Base-by-base conservation (phyloP, 2,329 filamentous ascomycete species). In the Pseudocercospora cruenta region DNA sequence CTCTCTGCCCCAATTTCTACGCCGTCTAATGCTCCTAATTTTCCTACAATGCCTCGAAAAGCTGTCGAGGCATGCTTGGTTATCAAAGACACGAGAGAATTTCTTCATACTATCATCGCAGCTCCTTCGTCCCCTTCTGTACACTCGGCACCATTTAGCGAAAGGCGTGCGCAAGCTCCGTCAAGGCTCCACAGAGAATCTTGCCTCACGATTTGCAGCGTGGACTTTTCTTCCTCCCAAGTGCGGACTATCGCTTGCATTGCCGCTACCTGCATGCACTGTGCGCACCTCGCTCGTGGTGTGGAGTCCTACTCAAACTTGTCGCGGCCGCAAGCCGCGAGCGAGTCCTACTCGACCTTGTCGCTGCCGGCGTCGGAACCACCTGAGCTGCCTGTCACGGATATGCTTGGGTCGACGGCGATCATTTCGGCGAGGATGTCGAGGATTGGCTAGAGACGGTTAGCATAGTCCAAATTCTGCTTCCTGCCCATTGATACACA, bases 401-500 rank as follows among this genome's bases (percentile, higher is more conserved):
- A 74, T 78, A 83, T 83, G 74, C 78, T 88, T 69, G 90, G 87
- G 82, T 98, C 95, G 80, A 94, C 88, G 70, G 94, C 94, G 76
- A 99, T 97, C 93, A 99, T 97, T 83, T 97, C 93, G 72, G 95
- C 95, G 69, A 99, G 89, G 74, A 98, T 90, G 80, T 99, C 94
- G 74, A 99, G 89, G 75, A 98, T 92, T 69, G 94, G 89, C n/a
- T n/a, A n/a, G n/a, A n/a, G n/a, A n/a, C n/a, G n/a, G n/a, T n/a
- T n/a, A n/a, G n/a, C n/a, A n/a, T n/a, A n/a, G n/a, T n/a, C n/a
- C n/a, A n/a, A n/a, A n/a, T n/a, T n/a, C n/a, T n/a, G n/a, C n/a
- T n/a, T n/a, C n/a, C n/a, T n/a, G n/a, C n/a, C n/a, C n/a, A n/a
- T n/a, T 21, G 28, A 22, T 14, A 64, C 78, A 67, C 80, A 93